A percentile compares a stretch with the other conserved stretches of the same genome.
Evolutionary conservation across 345 rosid species (phyloP).

Genomic region (Eucalyptus sp.): DNA sequence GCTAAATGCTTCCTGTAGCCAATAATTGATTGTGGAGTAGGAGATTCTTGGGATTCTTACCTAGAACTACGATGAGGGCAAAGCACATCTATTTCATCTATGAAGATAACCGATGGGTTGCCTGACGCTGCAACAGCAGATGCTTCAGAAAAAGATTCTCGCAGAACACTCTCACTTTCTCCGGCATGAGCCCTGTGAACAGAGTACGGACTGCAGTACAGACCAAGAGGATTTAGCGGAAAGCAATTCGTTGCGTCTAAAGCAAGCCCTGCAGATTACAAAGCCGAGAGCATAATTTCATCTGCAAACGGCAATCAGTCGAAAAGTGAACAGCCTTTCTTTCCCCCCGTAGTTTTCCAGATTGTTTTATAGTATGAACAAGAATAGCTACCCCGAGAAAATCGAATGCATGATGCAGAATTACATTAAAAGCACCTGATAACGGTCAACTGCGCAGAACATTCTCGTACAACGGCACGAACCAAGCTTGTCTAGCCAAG

Average conservation of each 20-base stretch:
- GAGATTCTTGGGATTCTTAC: slow-evolving; percentile 7
- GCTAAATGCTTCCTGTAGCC: neutral
- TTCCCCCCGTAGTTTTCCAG: neutral
- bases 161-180: slow-evolving; percentile 71
- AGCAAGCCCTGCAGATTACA: neutral
- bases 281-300: neutral
- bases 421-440: slow-evolving; percentile 42
- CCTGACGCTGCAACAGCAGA: slow-evolving; percentile 46
- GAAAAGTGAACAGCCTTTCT: neutral
- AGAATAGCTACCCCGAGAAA: neutral
- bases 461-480: slow-evolving; percentile 80
- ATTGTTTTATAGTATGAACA: neutral
- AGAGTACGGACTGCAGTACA: slow-evolving; percentile 52
- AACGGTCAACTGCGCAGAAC: slow-evolving; percentile 61
- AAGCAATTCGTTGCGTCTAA: neutral
- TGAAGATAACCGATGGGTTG: slow-evolving; percentile 69
- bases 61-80: slow-evolving; percentile 75
- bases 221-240: neutral
- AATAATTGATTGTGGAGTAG: neutral
- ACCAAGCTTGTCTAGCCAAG: slow-evolving; percentile 72
- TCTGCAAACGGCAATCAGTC: neutral
- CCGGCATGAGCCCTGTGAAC: slow-evolving; percentile 80
- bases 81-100: slow-evolving; percentile 85
- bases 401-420: neutral
- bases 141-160: slow-evolving; percentile 78